Conservation (phyloP, 768 basidiomycete genomes). For the Dentipellis fragilis region DNA sequence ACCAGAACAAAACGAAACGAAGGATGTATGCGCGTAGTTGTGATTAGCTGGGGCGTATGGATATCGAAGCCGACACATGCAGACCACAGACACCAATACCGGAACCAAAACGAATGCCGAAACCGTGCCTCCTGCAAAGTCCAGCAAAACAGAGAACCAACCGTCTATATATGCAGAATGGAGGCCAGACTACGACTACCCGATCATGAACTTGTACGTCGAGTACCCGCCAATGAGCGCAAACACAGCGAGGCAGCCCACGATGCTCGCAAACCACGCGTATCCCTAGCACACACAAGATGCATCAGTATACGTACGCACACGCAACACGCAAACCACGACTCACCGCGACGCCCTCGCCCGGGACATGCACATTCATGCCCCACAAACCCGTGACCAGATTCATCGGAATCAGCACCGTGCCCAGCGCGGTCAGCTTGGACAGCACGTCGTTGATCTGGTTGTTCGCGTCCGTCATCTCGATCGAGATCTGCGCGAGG, state of each 20-base stretch:
- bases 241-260: constrained; percentile 70
- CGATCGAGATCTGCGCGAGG: constrained; percentile 97
- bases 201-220: constrained; percentile 65
- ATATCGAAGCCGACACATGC: too few relatives aligned
- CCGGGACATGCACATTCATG: constrained; percentile 98
- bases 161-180: too few relatives aligned
- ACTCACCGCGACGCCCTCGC: constrained; percentile 47
- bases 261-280: constrained; percentile 83
- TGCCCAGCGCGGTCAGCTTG: constrained; percentile 95
- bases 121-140: too few relatives aligned
- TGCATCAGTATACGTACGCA: neutral
- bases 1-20: too few relatives aligned
- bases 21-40: too few relatives aligned
- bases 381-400: constrained; percentile 93
- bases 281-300: constrained; percentile 31
- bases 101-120: too few relatives aligned
- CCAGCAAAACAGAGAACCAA: too few relatives aligned
- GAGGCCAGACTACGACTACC: constrained; percentile 8
- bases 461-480: constrained; percentile 99
- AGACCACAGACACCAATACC: too few relatives aligned
- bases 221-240: constrained; percentile 74
- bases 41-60: too few relatives aligned
- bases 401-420: constrained; percentile 95
- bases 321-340: neutral
- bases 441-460: constrained; percentile 89